These are phyloP conservation scores for Cyclocybe cylindracea DNA, from an alignment of 768 basidiomycete species.

Conservation along the genomic window DNA sequence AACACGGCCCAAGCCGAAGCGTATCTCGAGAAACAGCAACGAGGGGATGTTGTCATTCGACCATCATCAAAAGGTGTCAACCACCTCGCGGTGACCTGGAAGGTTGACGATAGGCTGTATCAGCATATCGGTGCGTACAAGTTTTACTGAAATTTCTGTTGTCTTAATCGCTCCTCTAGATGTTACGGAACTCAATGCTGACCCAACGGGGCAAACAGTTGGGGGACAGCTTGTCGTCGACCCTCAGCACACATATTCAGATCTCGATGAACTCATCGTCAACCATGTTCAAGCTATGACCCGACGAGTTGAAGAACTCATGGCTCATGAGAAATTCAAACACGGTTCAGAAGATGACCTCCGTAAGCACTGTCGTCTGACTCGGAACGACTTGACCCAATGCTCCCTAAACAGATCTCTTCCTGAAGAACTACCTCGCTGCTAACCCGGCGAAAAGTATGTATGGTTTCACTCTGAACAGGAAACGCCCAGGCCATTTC, in stretches of 20 bases:
- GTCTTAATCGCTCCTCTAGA: conserved; percentile 42
- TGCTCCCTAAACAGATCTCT: conserved; percentile 59
- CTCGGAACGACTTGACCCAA: conserved; percentile 2
- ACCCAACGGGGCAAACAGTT: conserved; percentile 66
- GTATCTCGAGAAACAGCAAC: conserved; percentile 85
- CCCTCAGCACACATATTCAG: conserved; percentile 78
- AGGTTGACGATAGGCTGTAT: conserved; percentile 93
- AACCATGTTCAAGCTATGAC: conserved; percentile 96
- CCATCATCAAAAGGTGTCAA: conserved; percentile 93
- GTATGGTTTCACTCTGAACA: conserved; percentile 93
- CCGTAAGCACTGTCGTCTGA: conserved; percentile 59
- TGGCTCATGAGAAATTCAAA: conserved; percentile 95
- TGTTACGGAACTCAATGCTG: conserved; percentile 79
- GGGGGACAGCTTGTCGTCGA: conserved; percentile 74
- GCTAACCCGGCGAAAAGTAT: conserved; percentile 94
- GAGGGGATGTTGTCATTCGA: conserved; percentile 94
- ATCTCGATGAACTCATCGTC: conserved; percentile 96
- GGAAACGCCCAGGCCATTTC: conserved; percentile 90
- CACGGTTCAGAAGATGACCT: conserved; percentile 85
- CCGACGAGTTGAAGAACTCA: conserved; percentile 90
- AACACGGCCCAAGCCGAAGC: conserved; percentile 88
- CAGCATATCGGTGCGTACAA: conserved; percentile 85
- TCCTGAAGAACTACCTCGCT: conserved; percentile 85
- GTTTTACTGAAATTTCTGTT: not conserved
- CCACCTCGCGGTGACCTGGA: conserved; percentile 98